Evolutionary conservation across 768 basidiomycete species (phyloP), one percentile per base, ranked within the genome.

Genomic region (Mycena rebaudengoi): DNA sequence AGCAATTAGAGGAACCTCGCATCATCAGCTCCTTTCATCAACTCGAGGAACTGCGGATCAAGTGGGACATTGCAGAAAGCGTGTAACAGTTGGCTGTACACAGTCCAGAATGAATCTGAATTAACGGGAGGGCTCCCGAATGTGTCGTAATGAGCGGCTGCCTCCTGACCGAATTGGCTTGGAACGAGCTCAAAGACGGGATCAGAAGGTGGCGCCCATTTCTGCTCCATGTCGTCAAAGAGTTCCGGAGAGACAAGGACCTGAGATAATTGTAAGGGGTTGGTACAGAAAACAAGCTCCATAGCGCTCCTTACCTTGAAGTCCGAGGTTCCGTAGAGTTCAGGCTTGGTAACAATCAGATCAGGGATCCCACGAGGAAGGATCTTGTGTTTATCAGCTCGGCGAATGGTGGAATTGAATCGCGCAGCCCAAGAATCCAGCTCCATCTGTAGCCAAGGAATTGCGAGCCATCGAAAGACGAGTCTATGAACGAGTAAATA

Each of bases 251-350:
- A 51, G 4, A 66, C 44, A 11, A 55, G 28, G 8, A 32, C 25
- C 32, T 40, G 26, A 8, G 64, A n/a, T n/a, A n/a, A n/a, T n/a
- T n/a, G n/a, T n/a, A n/a, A n/a, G n/a, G n/a, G n/a, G n/a, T n/a
- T n/a, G 35, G 50, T 55, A 43, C 21, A 8, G n/a, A 21, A 12
- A 50, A 56, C 23, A 25, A n/a, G n/a, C n/a, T n/a, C n/a, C n/a
- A n/a, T n/a, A n/a, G n/a, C n/a, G n/a, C n/a, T n/a, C n/a, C 20
- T n/a, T 50, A 80, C 82, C 71, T 75, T 76, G 65, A 79, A 84
- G 52, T 83, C 72, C 2, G 53, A 35, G 3, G 62, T 60, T 2
- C 68, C 68, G 65, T 67, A 80, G 4, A 64, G 32, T 2, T 78
- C 57, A 0, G 81, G 76, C 5, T 69, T 57, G 0, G 62, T 44